Evolutionary conservation across 1,284 basidiomycete species (phyloP).

Genomic region (Erythrobasidium hasegawianum): DNA sequence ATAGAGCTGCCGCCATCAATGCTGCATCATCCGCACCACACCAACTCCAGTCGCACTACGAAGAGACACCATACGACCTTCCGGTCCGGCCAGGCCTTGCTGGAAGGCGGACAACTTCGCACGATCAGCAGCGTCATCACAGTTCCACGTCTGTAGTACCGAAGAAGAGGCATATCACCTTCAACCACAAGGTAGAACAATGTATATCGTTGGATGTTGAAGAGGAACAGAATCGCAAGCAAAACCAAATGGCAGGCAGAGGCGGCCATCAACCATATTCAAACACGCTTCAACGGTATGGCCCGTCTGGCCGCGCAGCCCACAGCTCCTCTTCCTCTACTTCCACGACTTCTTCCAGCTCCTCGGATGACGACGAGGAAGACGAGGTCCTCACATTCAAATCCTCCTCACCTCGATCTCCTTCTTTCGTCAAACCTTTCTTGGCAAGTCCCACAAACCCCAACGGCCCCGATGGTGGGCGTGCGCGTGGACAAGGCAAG

Average conservation of each 20-base stretch:
- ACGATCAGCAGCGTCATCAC: conserved; percentile 19
- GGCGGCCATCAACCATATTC: conserved; percentile 25
- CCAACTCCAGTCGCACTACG: neutral
- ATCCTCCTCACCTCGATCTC: conserved; percentile 38
- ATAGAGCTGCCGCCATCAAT: neutral
- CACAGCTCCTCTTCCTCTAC: conserved; percentile 23
- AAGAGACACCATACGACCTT: conserved; percentile 4
- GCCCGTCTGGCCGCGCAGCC: neutral
- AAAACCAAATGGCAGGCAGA: neutral
- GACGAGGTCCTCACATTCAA: conserved; percentile 59
- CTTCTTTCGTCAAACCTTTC: conserved; percentile 33
- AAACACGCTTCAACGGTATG: conserved; percentile 26
- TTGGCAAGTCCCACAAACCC: conserved; percentile 2
- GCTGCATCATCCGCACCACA: neutral
- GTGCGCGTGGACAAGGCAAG: neutral
- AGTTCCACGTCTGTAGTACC: neutral
- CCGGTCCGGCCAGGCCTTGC: neutral
- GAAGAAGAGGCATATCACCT: conserved; percentile 77
- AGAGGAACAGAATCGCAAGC: conserved; percentile 37
- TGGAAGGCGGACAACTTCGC: conserved; percentile 6
- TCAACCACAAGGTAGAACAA: conserved; percentile 98
- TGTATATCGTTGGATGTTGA: conserved; percentile 77
- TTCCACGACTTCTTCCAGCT: conserved; percentile 9
- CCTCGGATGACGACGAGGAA: conserved; percentile 53
- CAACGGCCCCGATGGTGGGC: neutral